Evolutionary conservation across 1,284 basidiomycete genomes (phyloP).

Genomic region (Ustilago sp.): DNA sequence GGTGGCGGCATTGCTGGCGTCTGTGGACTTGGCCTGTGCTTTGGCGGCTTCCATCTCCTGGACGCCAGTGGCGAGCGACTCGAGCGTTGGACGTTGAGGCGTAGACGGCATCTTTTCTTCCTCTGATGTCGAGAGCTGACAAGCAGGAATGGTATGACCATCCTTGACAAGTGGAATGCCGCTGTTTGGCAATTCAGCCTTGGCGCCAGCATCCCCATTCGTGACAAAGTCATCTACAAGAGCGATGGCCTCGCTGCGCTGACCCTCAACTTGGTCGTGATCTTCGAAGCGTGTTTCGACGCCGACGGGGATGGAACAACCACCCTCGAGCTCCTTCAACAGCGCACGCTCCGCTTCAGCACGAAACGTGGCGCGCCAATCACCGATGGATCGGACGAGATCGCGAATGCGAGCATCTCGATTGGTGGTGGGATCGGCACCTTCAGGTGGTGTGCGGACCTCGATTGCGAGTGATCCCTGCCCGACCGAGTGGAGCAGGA

Average conservation of each 20-base stretch:
- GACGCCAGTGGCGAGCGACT: slow-evolving; percentile 44
- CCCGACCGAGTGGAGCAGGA: slow-evolving; percentile 88
- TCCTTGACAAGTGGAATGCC: slow-evolving; percentile 39
- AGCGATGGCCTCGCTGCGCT: slow-evolving; percentile 54
- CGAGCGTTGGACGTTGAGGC: slow-evolving; percentile 36
- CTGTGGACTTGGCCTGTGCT: slow-evolving; percentile 6
- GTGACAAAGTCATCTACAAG: slow-evolving; percentile 49
- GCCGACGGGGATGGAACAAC: slow-evolving; percentile 97
- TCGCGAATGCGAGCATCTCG: slow-evolving; percentile 61
- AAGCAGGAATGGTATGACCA: slow-evolving; percentile 55
- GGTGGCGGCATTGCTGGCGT: slow-evolving; percentile 18
- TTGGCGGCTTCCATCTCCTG: slow-evolving; percentile 30
- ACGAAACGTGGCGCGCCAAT: slow-evolving; percentile 65
- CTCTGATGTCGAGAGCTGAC: slow-evolving; percentile 24
- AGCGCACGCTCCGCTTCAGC: slow-evolving; percentile 79
- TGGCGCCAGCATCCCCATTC: slow-evolving; percentile 32
- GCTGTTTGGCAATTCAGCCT: slow-evolving; percentile 43
- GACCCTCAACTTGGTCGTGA: slow-evolving; percentile 59
- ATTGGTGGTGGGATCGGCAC: slow-evolving; percentile 50
- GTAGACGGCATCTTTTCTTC: slow-evolving; percentile 5
- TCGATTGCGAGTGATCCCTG: slow-evolving; percentile 94
- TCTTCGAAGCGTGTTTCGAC: slow-evolving; percentile 74
- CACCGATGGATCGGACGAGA: slow-evolving; percentile 61
- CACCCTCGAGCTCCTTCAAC: slow-evolving; percentile 89
- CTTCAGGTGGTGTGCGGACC: slow-evolving; percentile 74